Evolutionary conservation across 345 rosid genomes (phyloP).

Genomic region (Hibiscus trionum): DNA sequence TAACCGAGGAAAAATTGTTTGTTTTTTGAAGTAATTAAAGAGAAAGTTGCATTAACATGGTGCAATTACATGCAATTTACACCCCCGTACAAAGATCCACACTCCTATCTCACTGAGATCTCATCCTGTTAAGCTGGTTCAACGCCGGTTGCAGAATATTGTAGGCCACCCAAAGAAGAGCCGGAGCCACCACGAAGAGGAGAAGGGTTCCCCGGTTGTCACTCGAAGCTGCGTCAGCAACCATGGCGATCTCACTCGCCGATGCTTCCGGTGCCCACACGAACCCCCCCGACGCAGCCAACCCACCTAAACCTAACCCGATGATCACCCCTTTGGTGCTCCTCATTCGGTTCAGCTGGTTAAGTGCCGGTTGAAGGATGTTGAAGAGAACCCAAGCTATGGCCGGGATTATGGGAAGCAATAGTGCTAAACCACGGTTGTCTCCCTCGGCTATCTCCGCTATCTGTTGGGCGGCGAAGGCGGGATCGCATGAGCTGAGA

Average conservation of each 20-base stretch:
- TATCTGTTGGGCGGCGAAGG: conserved; percentile 81
- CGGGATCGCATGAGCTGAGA: conserved; percentile 59
- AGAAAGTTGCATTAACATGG: conserved; percentile 20
- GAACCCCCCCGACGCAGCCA: conserved; percentile 56
- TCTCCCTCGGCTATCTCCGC: conserved; percentile 70
- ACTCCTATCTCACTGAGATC: conserved; percentile 31
- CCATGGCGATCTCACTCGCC: conserved; percentile 29
- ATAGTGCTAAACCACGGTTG: conserved; percentile 77
- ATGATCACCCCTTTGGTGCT: conserved; percentile 50
- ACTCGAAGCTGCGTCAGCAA: conserved; percentile 39
- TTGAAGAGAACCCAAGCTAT: conserved; percentile 89
- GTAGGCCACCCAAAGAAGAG: conserved; percentile 86
- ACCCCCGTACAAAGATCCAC: conserved; percentile 6
- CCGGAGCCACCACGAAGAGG: conserved; percentile 77
- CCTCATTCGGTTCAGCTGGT: conserved; percentile 77
- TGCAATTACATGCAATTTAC: conserved; percentile 10
- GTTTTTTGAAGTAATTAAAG: not conserved
- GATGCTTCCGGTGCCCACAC: conserved; percentile 43
- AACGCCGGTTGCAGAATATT: conserved; percentile 91
- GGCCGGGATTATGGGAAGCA: conserved; percentile 81
- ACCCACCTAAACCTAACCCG: conserved; percentile 76
- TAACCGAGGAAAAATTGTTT: not conserved
- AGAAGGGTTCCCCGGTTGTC: conserved; percentile 81
- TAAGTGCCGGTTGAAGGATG: conserved; percentile 87
- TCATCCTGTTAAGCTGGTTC: conserved; percentile 90